Evolutionary conservation across 768 basidiomycete genomes (phyloP).

Genomic region (Kwoniella shandongensis): DNA sequence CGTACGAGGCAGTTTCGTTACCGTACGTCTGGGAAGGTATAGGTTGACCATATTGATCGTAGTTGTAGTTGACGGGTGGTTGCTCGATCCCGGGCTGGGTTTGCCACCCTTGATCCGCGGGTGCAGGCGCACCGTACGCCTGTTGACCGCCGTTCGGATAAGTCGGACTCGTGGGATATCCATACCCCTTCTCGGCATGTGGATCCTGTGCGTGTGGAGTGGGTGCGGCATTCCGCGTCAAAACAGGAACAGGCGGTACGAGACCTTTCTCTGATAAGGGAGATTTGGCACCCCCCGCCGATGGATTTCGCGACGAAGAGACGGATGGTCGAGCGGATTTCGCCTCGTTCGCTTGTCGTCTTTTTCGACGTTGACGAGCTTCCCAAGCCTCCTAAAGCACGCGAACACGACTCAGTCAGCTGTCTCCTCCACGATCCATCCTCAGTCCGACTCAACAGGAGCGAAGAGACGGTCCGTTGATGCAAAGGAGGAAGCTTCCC

Average conservation of each 20-base stretch:
- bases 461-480: too few species aligned
- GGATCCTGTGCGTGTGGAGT: constrained; percentile 6
- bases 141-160: constrained; percentile 2
- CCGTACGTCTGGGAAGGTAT: constrained; percentile 1
- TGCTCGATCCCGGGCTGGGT: constrained; percentile 14
- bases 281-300: constrained; percentile 14
- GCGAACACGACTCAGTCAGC: neutral
- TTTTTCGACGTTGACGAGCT: constrained; percentile 18
- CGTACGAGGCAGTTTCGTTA: neutral
- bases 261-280: constrained; percentile 22
- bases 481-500: neutral
- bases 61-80: neutral
- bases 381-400: constrained; percentile 16
- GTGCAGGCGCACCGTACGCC: neutral
- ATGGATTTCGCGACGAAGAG: constrained; percentile 17
- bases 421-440: too few species aligned
- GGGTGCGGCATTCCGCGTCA: constrained; percentile 16
- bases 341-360: constrained; percentile 2
- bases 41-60: constrained; percentile 21
- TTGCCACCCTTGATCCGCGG: neutral
- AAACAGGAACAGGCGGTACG: constrained; percentile 30
- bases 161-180: constrained; percentile 8
- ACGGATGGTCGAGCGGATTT: constrained; percentile 20
- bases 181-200: constrained; percentile 17
- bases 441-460: too few species aligned